Evolutionary conservation across 176 grass and related monocot genomes (phyloP).

Genomic region (Cymbopogon citratus): DNA sequence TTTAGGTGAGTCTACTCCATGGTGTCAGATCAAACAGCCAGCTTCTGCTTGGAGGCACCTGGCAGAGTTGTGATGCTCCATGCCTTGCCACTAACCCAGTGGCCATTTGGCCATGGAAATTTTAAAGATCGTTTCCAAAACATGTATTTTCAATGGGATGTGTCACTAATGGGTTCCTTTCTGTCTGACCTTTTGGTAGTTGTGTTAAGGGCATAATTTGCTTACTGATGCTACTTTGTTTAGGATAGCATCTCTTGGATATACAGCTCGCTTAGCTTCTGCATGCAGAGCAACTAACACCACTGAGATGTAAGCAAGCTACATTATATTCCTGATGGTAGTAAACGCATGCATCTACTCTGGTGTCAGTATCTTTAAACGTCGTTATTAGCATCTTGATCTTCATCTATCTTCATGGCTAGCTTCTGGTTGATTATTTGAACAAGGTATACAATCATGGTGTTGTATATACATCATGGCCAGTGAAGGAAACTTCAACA

Average conservation of each 20-base stretch:
- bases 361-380: not conserved
- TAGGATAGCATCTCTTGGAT: slow-evolving; percentile 23
- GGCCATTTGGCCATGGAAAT: slow-evolving; percentile 17
- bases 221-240: slow-evolving; percentile 30
- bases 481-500: slow-evolving; percentile 41
- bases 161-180: slow-evolving; percentile 8
- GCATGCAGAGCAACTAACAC: slow-evolving; percentile 16
- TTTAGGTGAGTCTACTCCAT: slow-evolving; percentile 96
- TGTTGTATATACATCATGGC: slow-evolving; percentile 8
- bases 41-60: slow-evolving; percentile 63
- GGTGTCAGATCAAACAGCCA: slow-evolving; percentile 34
- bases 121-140: not conserved
- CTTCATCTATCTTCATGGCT: not conserved
- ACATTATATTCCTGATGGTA: slow-evolving; percentile 2
- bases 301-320: not conserved
- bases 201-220: not conserved
- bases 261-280: not conserved
- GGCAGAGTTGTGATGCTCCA: slow-evolving; percentile 45
- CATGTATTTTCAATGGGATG: slow-evolving; percentile 21
- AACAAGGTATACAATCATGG: slow-evolving; percentile 13
- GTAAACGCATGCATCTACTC: not conserved
- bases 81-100: slow-evolving; percentile 24
- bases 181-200: slow-evolving; percentile 24
- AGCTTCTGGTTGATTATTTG: not conserved
- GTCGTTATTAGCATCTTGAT: slow-evolving; percentile 5